Evolutionary conservation across 108 stramenopile species (phyloP).

Genomic region (Ochromonas danica): DNA sequence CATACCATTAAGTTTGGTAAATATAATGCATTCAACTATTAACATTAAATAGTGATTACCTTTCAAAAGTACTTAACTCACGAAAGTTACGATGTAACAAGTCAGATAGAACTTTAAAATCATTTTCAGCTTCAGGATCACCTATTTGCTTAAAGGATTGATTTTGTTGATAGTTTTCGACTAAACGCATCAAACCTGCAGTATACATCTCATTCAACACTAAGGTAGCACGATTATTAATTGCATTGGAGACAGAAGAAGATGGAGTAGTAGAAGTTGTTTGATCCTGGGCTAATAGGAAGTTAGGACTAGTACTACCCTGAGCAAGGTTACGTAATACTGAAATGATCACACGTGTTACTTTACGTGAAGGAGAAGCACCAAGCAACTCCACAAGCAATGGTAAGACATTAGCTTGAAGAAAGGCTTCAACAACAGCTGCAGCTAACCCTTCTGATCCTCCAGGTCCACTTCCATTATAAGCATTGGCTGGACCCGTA

Average conservation of each 20-base stretch:
- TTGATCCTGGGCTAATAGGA: no score
- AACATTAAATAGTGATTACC: slow-evolving; percentile 71
- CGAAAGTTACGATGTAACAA: slow-evolving; percentile 76
- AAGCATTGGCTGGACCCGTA: no score
- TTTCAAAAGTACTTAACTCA: slow-evolving; percentile 87
- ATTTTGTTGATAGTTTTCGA: background rate
- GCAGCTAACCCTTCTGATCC: slow-evolving; percentile 37
- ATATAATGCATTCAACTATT: slow-evolving; percentile 49
- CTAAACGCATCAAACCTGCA: background rate
- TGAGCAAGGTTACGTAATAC: background rate
- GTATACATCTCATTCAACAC: slow-evolving; percentile 29
- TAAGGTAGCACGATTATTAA: no score
- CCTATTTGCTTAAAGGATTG: background rate
- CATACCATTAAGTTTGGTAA: no score
- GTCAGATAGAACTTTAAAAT: slow-evolving; percentile 48
- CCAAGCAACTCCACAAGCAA: slow-evolving; percentile 45
- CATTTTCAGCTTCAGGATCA: slow-evolving; percentile 20
- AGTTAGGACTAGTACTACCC: background rate
- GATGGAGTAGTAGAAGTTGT: no score
- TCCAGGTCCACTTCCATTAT: no score
- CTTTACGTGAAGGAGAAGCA: slow-evolving; percentile 5
- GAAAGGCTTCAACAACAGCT: slow-evolving; percentile 31
- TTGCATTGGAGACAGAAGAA: no score
- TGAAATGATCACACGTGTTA: background rate
- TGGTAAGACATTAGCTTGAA: slow-evolving; percentile 45